Percentiles rank a stretch among this genome's conserved stretches.
phyloP scores from a whole-genome alignment of 2,329 filamentous ascomycete species.

The Grosmannia huntii region DNA sequence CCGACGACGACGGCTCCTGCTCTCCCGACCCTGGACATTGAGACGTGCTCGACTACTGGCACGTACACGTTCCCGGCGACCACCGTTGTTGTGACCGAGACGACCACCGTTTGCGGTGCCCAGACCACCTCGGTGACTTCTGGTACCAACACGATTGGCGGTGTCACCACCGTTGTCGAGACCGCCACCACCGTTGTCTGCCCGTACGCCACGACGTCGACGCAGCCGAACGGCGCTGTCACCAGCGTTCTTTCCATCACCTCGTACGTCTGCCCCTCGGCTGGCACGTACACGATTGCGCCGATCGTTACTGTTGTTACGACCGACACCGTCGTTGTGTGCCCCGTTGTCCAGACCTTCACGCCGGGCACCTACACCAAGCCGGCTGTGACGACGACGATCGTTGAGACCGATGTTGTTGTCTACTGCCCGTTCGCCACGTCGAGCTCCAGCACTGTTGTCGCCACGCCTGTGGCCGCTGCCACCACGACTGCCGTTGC shows the following conservation, averaged over 20 bases:
- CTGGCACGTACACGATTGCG: constrained; percentile 65
- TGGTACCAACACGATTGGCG: constrained; percentile 57
- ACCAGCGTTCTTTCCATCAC: constrained; percentile 58
- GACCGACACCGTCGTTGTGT: too few relatives aligned
- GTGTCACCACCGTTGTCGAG: constrained; percentile 58
- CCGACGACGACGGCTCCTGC: constrained; percentile 8
- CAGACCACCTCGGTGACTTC: constrained; percentile 47
- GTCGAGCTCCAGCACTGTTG: too few relatives aligned
- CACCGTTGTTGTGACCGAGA: constrained; percentile 53
- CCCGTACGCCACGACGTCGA: constrained; percentile 54
- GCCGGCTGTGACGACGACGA: too few relatives aligned
- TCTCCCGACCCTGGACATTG: constrained; percentile 35
- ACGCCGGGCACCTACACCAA: too few relatives aligned
- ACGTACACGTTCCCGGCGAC: constrained; percentile 65
- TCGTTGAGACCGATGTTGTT: too few relatives aligned
- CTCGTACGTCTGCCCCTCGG: constrained; percentile 40
- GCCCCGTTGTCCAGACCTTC: too few relatives aligned
- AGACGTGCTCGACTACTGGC: constrained; percentile 51
- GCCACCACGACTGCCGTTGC: too few relatives aligned
- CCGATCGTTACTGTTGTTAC: constrained; percentile 35
- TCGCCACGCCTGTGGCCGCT: too few relatives aligned
- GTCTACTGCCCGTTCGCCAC: too few relatives aligned
- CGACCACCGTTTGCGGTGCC: constrained; percentile 53
- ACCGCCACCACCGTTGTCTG: constrained; percentile 55
- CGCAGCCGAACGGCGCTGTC: constrained; percentile 40